Base-by-base conservation (phyloP, 768 basidiomycete species). In the Suillus paluster region DNA sequence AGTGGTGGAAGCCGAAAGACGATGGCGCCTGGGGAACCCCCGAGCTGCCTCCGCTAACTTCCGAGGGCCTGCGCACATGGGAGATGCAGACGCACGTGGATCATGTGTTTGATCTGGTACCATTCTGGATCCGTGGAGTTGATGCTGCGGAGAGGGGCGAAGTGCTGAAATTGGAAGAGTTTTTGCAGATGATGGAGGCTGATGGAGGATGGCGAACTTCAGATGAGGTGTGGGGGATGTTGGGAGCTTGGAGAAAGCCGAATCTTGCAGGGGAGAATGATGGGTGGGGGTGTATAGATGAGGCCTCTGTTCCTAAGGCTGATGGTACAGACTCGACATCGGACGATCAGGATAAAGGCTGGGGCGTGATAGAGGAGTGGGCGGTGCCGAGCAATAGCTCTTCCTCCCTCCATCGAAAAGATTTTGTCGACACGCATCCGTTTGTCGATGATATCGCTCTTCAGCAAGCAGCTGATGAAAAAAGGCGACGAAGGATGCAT, bases 81-180 rank as follows among this genome's bases (percentile, higher is more conserved):
- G 72, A 68, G 30, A 71, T 71, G 69, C 67, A 73, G 30, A 65
- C 66, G 6, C 78, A 75, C 53, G 78, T 84, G n/a, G 83, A 85
- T 62, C 76, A 80, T 12, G 77, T 84, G 25, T 71, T 73, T 41
- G 83, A 84, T 67, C 66, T 84, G 65, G 79, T 87, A 38, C 80
- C 81, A 4, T 86, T 85, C 70, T 87, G 86, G 86, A 76, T 78
- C 48, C 71, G 77, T 14, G 82, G 80, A 0, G 73, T 86, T 6
- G 73, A 78, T 52, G 83, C 82, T 2, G 84, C 82, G 23, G 76
- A 79, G 72, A 74, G 75, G 17, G 83, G 81, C 5, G 76, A 80
- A 45, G 74, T 79, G 48, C 69, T 78, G 36, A 75, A 71, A 27
- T 63, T 84, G 71, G 82, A 81, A 63, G 76, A 79, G 7, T 85